Conservation (phyloP, 768 basidiomycete genomes). For the Sutorius australiensis region DNA sequence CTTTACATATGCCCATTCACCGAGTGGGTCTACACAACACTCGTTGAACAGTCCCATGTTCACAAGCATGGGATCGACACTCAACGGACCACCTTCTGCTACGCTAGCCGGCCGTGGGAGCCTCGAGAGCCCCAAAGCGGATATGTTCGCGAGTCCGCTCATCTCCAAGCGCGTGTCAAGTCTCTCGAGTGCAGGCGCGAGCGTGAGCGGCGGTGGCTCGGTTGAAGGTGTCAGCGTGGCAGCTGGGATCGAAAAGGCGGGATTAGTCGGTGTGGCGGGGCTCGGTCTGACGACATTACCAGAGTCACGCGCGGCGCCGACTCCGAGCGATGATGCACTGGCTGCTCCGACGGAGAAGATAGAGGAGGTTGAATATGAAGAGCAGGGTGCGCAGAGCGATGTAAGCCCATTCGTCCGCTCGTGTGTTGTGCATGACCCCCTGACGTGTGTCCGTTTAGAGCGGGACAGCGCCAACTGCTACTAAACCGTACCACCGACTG, state of each 20-base stretch:
- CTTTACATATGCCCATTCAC: constrained; percentile 33
- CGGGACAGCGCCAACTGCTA: constrained; percentile 40
- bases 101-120: constrained; percentile 23
- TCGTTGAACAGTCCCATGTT: constrained; percentile 42
- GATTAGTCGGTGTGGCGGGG: constrained; percentile 21
- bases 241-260: constrained; percentile 19
- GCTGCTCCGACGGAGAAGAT: constrained; percentile 34
- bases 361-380: constrained; percentile 40
- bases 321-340: constrained; percentile 61
- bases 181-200: constrained; percentile 25
- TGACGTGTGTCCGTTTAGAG: constrained; percentile 36
- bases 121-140: constrained; percentile 32
- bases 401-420: constrained; percentile 38
- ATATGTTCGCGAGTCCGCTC: constrained; percentile 15
- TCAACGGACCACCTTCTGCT: constrained; percentile 18
- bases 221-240: constrained; percentile 16
- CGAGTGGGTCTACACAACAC: constrained; percentile 39
- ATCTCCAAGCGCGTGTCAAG: constrained; percentile 25
- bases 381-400: constrained; percentile 62
- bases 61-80: constrained; percentile 29
- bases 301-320: constrained; percentile 48
- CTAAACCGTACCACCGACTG: constrained; percentile 42
- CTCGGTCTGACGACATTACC: constrained; percentile 32
- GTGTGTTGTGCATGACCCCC: not conserved
- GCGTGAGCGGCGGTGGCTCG: constrained; percentile 25